Percentiles rank a stretch among this genome's conserved stretches.
These are phyloP conservation scores for Metschnikowia kunwiensis DNA, from an alignment of 805 yeast genomes.

Conservation along the genomic window DNA sequence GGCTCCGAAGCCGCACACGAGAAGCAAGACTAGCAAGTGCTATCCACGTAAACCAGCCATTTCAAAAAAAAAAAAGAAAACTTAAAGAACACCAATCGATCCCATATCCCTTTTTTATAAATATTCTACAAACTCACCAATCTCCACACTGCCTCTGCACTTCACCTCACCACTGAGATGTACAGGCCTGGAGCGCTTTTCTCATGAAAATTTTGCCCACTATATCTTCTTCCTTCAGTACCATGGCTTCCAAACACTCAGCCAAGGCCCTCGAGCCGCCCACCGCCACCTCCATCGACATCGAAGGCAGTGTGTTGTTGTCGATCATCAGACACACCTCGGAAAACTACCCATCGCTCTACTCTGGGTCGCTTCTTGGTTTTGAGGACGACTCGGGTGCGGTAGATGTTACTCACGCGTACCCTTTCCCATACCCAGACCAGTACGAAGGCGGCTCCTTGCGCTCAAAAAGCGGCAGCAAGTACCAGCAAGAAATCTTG, in stretches of 20 bases:
- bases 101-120: no score
- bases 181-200: slow-evolving; percentile 16
- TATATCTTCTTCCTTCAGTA: no score
- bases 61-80: no score
- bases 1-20: no score
- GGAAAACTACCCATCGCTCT: slow-evolving; percentile 57
- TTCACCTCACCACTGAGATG: no score
- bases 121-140: no score
- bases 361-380: slow-evolving; percentile 74
- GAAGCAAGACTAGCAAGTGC: no score
- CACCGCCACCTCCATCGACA: slow-evolving; percentile 39
- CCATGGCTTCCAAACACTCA: slow-evolving; percentile 17
- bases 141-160: no score
- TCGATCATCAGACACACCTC: slow-evolving; percentile 67
- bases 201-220: slow-evolving; percentile 15
- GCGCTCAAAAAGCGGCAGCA: slow-evolving; percentile 56
- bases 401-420: slow-evolving; percentile 55
- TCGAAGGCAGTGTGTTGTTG: slow-evolving; percentile 52
- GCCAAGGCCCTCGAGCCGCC: slow-evolving; percentile 31
- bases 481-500: slow-evolving; percentile 67
- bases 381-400: slow-evolving; percentile 54
- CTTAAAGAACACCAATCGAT: no score
- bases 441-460: slow-evolving; percentile 62
- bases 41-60: no score
- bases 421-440: slow-evolving; percentile 66